phyloP scores from a whole-genome alignment of 805 yeast genomes.

The Metschnikowia santaceciliae region DNA sequence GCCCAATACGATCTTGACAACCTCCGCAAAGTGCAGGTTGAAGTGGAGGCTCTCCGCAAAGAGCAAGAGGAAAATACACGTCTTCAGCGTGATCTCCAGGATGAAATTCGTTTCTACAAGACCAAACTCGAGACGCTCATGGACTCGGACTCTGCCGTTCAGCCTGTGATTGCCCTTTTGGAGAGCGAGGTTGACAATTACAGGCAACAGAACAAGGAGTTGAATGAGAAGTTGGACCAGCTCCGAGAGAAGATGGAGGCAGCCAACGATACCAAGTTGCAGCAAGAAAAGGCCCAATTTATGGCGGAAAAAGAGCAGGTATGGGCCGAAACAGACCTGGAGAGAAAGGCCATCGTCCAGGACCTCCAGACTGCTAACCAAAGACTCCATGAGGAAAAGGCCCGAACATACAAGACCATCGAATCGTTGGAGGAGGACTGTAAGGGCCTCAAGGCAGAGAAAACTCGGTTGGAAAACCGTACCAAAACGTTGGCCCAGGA shows the following conservation, averaged over 20 bases:
- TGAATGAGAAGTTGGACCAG: constrained; percentile 19
- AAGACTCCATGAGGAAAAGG: constrained; percentile 9
- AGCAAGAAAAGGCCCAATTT: not conserved
- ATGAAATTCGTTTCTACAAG: constrained; percentile 32
- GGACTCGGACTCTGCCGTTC: constrained; percentile 14
- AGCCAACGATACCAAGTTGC: not conserved
- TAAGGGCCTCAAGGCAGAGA: constrained; percentile 26
- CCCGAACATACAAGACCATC: constrained; percentile 23
- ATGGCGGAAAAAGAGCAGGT: not conserved
- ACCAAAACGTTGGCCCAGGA: constrained; percentile 28
- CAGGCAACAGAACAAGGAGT: constrained; percentile 23
- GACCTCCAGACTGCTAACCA: constrained; percentile 11
- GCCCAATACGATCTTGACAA: constrained; percentile 5
- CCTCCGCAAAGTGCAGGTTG: constrained; percentile 23
- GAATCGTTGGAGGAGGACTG: constrained; percentile 29
- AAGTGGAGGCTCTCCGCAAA: constrained; percentile 36
- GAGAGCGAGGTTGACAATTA: constrained; percentile 35
- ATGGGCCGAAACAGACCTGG: not conserved
- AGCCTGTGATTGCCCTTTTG: constrained; percentile 19
- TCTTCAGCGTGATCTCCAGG: constrained; percentile 31
- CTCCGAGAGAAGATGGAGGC: constrained; percentile 3
- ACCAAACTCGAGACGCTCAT: constrained; percentile 24
- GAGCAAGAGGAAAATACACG: constrained; percentile 37
- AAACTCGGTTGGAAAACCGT: constrained; percentile 26
- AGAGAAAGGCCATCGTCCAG: constrained; percentile 5